Percentiles rank a stretch among this genome's conserved stretches.
Conservation (phyloP, 1,284 basidiomycete species). For the Ustilago loliicola region DNA sequence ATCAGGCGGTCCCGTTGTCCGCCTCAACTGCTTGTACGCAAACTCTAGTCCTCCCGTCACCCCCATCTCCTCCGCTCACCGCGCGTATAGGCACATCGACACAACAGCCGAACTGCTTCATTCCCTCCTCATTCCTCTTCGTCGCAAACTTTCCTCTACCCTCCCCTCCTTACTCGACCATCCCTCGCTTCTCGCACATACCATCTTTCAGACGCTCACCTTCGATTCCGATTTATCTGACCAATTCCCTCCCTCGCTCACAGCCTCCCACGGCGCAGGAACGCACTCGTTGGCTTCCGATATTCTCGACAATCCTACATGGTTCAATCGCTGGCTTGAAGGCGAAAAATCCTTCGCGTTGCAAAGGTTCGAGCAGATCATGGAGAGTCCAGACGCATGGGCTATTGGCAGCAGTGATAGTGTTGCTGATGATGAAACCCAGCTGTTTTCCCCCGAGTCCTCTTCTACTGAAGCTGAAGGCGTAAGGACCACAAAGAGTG, state of each 20-base stretch:
- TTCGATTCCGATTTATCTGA: constrained; percentile 84
- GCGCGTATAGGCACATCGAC: constrained; percentile 69
- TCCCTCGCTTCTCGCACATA: constrained; percentile 90
- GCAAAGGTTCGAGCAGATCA: constrained; percentile 84
- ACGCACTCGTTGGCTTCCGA: constrained; percentile 74
- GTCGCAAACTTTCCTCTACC: constrained; percentile 59
- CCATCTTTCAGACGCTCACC: constrained; percentile 88
- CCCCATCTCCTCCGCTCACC: constrained; percentile 82
- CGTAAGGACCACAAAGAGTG: constrained; percentile 57
- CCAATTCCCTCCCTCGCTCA: constrained; percentile 39
- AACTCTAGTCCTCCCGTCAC: too few relatives aligned
- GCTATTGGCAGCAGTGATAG: constrained; percentile 78
- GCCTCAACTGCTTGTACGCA: constrained; percentile 72
- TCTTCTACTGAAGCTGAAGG: not conserved
- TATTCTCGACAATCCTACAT: constrained; percentile 84
- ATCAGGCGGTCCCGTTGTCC: constrained; percentile 19
- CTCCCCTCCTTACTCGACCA: constrained; percentile 82
- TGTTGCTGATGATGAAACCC: constrained; percentile 74
- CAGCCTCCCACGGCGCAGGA: constrained; percentile 49
- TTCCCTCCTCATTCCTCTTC: constrained; percentile 54
- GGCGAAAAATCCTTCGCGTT: constrained; percentile 77
- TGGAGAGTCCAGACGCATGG: constrained; percentile 87
- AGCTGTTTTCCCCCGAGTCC: constrained; percentile 16
- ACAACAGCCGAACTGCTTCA: constrained; percentile 64
- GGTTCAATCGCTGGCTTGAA: constrained; percentile 88